These are phyloP conservation scores for Tylopilus orsonianus DNA, from an alignment of 1,284 basidiomycete species.

Conservation along the genomic window DNA sequence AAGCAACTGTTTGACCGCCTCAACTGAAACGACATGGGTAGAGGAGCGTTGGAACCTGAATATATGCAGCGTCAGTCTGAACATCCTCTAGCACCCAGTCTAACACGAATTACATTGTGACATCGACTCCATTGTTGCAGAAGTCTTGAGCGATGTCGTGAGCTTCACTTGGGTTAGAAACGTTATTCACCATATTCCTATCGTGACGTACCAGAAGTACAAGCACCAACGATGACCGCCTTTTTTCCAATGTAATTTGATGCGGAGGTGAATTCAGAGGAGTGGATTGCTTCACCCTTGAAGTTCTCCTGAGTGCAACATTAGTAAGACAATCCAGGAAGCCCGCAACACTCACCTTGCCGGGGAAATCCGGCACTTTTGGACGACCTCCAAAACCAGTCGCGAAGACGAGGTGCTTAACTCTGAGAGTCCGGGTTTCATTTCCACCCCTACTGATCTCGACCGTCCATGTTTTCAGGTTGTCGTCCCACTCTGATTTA, in stretches of 20 bases:
- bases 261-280: constrained; percentile 37
- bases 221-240: constrained; percentile 45
- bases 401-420: constrained; percentile 41
- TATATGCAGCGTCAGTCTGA: constrained; percentile 3
- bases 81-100: too few relatives aligned
- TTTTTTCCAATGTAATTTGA: constrained; percentile 42
- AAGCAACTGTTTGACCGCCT: constrained; percentile 15
- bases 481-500: constrained; percentile 37
- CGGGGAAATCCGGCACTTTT: constrained; percentile 32
- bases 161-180: constrained; percentile 10
- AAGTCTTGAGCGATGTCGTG: constrained; percentile 33
- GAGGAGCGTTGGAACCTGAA: constrained; percentile 33
- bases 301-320: constrained; percentile 18
- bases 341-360: constrained; percentile 14
- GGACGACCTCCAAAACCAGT: constrained; percentile 41
- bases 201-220: constrained; percentile 35
- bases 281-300: constrained; percentile 37
- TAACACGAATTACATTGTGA: constrained; percentile 25
- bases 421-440: constrained; percentile 31
- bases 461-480: constrained; percentile 38
- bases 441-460: constrained; percentile 32
- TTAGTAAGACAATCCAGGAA: not conserved
- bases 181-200: constrained; percentile 5
- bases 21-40: constrained; percentile 26
- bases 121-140: constrained; percentile 21